Evolutionary conservation across 116 monocot genomes (phyloP).

Genomic region (Zostera marina): DNA sequence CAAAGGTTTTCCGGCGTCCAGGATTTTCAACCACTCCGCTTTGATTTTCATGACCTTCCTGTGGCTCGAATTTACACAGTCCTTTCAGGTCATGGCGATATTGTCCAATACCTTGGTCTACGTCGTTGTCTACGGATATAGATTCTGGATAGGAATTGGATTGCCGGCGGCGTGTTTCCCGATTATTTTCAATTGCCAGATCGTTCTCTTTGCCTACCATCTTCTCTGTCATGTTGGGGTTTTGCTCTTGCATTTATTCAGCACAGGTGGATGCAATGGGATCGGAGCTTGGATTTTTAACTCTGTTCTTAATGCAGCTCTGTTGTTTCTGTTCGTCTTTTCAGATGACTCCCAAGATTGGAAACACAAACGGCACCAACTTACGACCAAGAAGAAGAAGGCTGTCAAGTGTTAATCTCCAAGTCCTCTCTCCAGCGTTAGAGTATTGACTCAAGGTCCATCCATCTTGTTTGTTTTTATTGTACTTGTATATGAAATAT

Average conservation of each 20-base stretch:
- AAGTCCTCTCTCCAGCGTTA: no score
- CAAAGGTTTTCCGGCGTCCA: background rate
- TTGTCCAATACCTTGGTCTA: slow-evolving; percentile 40
- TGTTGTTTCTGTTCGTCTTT: slow-evolving; percentile 20
- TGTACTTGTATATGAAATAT: no score
- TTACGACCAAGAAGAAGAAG: no score
- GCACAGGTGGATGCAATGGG: slow-evolving; percentile 35
- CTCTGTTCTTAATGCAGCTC: slow-evolving; percentile 29
- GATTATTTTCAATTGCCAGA: slow-evolving; percentile 27
- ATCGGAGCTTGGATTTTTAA: slow-evolving; percentile 58
- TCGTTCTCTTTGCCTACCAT: slow-evolving; percentile 25
- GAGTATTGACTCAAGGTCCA: no score
- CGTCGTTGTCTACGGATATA: slow-evolving; percentile 35
- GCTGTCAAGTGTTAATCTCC: no score
- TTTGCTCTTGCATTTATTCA: slow-evolving; percentile 19
- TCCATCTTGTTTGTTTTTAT: no score
- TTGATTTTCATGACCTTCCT: slow-evolving; percentile 58
- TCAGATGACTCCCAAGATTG: no score
- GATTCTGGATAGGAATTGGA: slow-evolving; percentile 42
- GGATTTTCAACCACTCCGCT: slow-evolving; percentile 33
- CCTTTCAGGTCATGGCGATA: slow-evolving; percentile 63
- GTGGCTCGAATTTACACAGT: slow-evolving; percentile 97
- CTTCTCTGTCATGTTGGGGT: slow-evolving; percentile 31
- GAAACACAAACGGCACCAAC: no score
- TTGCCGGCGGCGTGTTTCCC: slow-evolving; percentile 19